Conservation (phyloP, 1,139 yeast species). For the Pichia sp. region DNA sequence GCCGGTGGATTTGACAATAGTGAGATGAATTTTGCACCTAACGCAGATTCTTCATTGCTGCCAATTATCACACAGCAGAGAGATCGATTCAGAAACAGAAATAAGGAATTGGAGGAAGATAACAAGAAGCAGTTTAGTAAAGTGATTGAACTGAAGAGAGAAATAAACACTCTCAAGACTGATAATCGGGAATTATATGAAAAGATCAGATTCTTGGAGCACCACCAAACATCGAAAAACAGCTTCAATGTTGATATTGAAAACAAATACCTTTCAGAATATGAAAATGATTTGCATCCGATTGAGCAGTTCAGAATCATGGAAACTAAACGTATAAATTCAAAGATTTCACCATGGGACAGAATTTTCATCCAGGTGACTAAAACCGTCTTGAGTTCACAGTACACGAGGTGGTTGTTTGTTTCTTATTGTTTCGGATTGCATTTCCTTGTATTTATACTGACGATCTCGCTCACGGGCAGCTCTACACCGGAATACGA, state of each 20-base stretch:
- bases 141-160: constrained; percentile 54
- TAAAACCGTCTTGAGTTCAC: constrained; percentile 63
- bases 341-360: constrained; percentile 70
- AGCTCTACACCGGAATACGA: constrained; percentile 2
- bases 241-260: constrained; percentile 37
- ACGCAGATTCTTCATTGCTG: constrained; percentile 38
- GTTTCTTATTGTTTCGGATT: constrained; percentile 65
- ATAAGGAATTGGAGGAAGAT: constrained; percentile 78
- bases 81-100: constrained; percentile 78
- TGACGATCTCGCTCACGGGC: constrained; percentile 51
- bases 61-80: constrained; percentile 93
- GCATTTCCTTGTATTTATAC: constrained; percentile 64
- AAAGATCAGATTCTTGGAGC: constrained; percentile 67
- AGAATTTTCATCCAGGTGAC: constrained; percentile 70
- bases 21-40: neutral
- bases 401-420: constrained; percentile 65
- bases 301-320: constrained; percentile 72
- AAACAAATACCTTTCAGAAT: constrained; percentile 45
- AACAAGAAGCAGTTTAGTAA: constrained; percentile 48
- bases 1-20: constrained; percentile 31
- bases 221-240: constrained; percentile 28
- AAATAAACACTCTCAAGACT: constrained; percentile 51
- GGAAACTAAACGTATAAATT: constrained; percentile 70
- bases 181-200: constrained; percentile 81
- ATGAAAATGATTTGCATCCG: constrained; percentile 78